Evolutionary conservation across 331 rosid genomes (phyloP).

Genomic region (Stylosanthes scabra): DNA sequence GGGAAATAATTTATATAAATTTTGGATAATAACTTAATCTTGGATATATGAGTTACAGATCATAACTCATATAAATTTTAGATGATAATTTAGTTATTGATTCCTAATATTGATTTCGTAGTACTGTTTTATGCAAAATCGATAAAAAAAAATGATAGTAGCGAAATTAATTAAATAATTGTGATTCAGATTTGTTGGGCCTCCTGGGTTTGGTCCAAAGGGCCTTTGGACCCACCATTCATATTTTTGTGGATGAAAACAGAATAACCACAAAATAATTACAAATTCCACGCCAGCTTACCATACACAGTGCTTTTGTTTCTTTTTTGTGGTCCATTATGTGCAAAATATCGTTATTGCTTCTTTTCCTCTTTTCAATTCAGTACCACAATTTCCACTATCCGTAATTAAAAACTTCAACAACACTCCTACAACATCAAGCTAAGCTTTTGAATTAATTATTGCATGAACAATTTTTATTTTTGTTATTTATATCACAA

Average conservation of each 20-base stretch:
- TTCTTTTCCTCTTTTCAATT: not conserved
- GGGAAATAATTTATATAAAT: too few species aligned
- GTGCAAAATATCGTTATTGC: not conserved
- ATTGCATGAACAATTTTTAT: too few species aligned
- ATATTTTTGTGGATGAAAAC: slow-evolving; percentile 19
- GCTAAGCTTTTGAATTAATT: too few species aligned
- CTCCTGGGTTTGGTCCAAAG: not conserved
- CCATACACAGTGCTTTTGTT: not conserved
- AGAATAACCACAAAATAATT: not conserved
- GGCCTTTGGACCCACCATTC: slow-evolving; percentile 27
- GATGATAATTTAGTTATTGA: too few species aligned
- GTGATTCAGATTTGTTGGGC: slow-evolving; percentile 6
- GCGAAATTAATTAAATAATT: not conserved
- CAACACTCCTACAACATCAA: not conserved
- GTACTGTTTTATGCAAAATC: too few species aligned
- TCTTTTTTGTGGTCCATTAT: not conserved
- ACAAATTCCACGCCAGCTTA: not conserved
- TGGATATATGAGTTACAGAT: too few species aligned
- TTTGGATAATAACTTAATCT: too few species aligned
- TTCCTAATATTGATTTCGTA: too few species aligned
- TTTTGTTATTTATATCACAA: too few species aligned
- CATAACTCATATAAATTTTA: too few species aligned
- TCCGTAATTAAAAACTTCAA: not conserved
- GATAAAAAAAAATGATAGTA: not conserved
- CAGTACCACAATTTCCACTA: not conserved